Conservation (phyloP, 2,329 filamentous ascomycete genomes). For the Neonectria sp. region DNA sequence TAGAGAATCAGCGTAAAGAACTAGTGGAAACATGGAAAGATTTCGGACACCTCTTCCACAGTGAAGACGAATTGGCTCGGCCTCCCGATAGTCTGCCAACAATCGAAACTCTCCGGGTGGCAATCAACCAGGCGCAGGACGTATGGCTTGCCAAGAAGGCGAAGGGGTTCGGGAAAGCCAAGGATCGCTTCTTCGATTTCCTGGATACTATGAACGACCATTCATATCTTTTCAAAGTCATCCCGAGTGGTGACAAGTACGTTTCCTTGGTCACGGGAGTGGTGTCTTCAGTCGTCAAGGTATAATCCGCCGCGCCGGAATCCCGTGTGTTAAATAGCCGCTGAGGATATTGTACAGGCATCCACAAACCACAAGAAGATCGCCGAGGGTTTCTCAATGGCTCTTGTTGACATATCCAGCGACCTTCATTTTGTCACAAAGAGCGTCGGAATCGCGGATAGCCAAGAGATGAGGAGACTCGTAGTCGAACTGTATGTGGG, state of each 20-base stretch:
- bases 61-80: not conserved
- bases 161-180: not conserved
- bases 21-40: not conserved
- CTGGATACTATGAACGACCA: slow-evolving; percentile 7
- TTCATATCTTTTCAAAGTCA: slow-evolving; percentile 7
- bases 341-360: not conserved
- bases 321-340: no score
- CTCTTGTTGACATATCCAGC: not conserved
- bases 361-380: slow-evolving; percentile 6
- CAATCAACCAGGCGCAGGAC: slow-evolving; percentile 3
- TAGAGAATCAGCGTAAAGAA: not conserved
- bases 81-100: not conserved
- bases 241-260: slow-evolving; percentile 6
- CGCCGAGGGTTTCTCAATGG: slow-evolving; percentile 1
- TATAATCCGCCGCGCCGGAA: not conserved
- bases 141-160: slow-evolving; percentile 5
- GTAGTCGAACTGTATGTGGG: slow-evolving; percentile 1
- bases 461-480: slow-evolving; percentile 5
- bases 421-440: not conserved
- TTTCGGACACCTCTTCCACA: not conserved
- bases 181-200: slow-evolving; percentile 5
- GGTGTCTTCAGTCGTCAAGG: slow-evolving; percentile 3
- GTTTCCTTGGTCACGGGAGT: not conserved
- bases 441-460: slow-evolving; percentile 1
- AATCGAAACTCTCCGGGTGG: not conserved